These are phyloP conservation scores for Capronia epimyces DNA, from an alignment of 2,329 filamentous ascomycete genomes.

Conservation along the genomic window DNA sequence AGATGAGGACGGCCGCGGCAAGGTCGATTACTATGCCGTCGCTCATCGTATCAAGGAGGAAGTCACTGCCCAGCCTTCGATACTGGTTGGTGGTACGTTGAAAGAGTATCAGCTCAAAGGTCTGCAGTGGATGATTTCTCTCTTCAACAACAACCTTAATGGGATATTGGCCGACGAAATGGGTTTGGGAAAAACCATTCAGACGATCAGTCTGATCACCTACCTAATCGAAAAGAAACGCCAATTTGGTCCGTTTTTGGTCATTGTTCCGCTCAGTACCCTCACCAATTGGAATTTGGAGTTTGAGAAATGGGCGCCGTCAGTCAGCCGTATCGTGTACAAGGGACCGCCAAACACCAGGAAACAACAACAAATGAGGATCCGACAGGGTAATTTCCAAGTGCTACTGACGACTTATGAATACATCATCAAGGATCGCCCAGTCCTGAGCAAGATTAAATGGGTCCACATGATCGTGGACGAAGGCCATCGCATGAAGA, in stretches of 20 bases:
- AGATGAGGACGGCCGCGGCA: constrained; percentile 63
- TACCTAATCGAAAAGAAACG: constrained; percentile 95
- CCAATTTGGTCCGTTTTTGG: constrained; percentile 85
- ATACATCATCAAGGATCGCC: constrained; percentile 98
- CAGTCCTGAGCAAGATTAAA: constrained; percentile 93
- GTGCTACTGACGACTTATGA: constrained; percentile 96
- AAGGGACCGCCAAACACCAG: constrained; percentile 86
- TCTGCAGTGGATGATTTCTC: constrained; percentile 98
- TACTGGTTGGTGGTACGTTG: constrained; percentile 82
- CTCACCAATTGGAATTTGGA: constrained; percentile 98
- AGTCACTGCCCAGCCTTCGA: constrained; percentile 72
- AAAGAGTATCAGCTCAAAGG: constrained; percentile 99
- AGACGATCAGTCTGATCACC: constrained; percentile 95
- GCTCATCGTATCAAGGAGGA: constrained; percentile 95
- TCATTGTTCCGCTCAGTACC: constrained; percentile 94
- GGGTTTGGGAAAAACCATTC: constrained; percentile 99
- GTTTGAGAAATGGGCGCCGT: constrained; percentile 97
- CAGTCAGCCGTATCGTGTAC: constrained; percentile 82
- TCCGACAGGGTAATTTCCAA: constrained; percentile 91
- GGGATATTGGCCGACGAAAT: constrained; percentile 98
- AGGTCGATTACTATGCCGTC: constrained; percentile 98
- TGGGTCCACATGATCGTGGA: constrained; percentile 99
- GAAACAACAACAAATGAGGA: constrained; percentile 87
- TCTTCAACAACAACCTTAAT: constrained; percentile 99
- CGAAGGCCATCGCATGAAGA: constrained; percentile 99